These are phyloP conservation scores for Suhomyces chickasaworum DNA, from an alignment of 1,139 yeast species.

Conservation along the genomic window DNA sequence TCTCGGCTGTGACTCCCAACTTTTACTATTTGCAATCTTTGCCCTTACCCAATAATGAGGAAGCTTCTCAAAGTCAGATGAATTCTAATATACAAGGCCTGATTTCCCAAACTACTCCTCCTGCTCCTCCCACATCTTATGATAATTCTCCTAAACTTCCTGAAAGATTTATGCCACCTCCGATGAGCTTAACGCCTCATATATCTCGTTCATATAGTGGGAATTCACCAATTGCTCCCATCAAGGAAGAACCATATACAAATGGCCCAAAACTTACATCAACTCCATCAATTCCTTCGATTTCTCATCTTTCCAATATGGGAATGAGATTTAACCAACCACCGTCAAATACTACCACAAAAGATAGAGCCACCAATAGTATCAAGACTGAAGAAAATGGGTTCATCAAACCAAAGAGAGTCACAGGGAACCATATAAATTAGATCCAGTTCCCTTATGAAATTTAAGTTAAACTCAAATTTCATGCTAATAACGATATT, in stretches of 20 bases:
- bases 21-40: conserved; percentile 3
- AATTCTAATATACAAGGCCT: background rate
- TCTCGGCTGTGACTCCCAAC: background rate
- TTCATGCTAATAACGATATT: background rate
- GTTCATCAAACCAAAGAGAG: background rate
- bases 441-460: no score
- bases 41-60: conserved; percentile 3
- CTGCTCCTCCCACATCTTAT: conserved; percentile 8
- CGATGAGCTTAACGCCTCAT: background rate
- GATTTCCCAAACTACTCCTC: background rate
- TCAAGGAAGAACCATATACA: background rate
- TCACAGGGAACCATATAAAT: background rate
- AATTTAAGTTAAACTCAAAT: no score
- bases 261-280: no score
- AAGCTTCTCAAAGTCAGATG: background rate
- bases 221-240: background rate
- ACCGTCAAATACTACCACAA: background rate
- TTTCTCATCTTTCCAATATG: background rate
- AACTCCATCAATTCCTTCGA: background rate
- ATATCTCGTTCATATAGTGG: background rate
- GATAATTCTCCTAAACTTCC: background rate
- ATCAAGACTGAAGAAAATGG: background rate
- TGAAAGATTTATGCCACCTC: background rate
- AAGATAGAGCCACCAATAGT: background rate
- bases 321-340: background rate